Evolutionary conservation across 2,329 filamentous ascomycete species (phyloP), one percentile per base, ranked within the genome.

Genomic region (Cercospora sp.): DNA sequence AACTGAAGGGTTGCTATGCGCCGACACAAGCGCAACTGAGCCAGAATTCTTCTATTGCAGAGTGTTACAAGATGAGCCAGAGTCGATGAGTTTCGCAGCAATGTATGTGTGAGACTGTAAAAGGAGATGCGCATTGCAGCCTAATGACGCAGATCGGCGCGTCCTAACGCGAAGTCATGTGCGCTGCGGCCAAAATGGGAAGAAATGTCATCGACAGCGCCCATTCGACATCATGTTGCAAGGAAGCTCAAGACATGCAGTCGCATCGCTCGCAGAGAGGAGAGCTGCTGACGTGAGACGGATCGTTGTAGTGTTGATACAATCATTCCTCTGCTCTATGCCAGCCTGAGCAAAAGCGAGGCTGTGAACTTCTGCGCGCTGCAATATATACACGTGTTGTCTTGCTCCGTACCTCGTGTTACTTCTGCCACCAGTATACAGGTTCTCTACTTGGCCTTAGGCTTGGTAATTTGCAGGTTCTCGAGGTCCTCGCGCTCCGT

Each of bases 401-500:
- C 61, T 58, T 62, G 62, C 59, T 64, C 48, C 18, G 61, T 12
- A 58, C 51, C 18, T 45, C 48, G n/a, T 36, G 12, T 20, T 40
- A 18, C 18, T 57, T 51, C 16, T 33, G n/a, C 23, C 45, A 20
- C 30, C 40, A 30, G 45, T 63, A 31, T 60, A 18, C 13, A 55
- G 26, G 9, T 20, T 59, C 51, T 63, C 58, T 63, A 64, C 70
- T 73, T 72, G 31, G 72, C 33, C 64, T 74, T 73, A 59, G 72
- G 79, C 78, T 83, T 83, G 78, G 80, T 84, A 75, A 91, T 82
- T 69, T 87, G 82, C 83, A 92, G 85, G 72, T 86, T 83, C 80
- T 92, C 90, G 75, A 92, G 82, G 77, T 92, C 89, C 73, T 85
- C 84, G 73, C 89, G 86, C 82, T 92, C 90, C 77, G 85, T 85